Conservation (phyloP, 140 eudicot species). For the Ambrosia hybrid region DNA sequence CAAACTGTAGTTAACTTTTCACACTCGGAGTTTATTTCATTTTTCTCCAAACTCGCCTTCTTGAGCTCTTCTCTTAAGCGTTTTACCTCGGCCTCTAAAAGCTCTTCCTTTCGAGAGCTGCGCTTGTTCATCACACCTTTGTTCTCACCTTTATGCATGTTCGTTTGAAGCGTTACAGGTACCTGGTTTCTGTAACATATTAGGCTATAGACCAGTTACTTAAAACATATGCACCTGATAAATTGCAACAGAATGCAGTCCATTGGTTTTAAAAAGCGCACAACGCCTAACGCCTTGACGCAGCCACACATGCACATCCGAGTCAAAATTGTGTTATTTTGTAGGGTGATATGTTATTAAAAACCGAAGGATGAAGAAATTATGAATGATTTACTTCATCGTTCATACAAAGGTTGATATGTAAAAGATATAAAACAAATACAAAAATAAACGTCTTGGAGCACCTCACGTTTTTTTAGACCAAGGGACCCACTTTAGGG, state of each 20-base stretch:
- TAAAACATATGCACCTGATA: background rate
- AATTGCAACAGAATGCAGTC: background rate
- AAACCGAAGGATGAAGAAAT: too few species aligned
- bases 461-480: too few species aligned
- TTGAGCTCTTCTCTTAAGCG: constrained; percentile 61
- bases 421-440: too few species aligned
- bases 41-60: constrained; percentile 59
- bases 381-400: background rate
- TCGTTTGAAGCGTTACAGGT: background rate
- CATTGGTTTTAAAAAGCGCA: too few species aligned
- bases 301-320: too few species aligned
- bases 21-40: constrained; percentile 68
- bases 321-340: too few species aligned
- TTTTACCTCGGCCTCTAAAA: constrained; percentile 59
- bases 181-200: background rate
- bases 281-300: too few species aligned
- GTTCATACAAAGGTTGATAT: too few species aligned
- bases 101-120: constrained; percentile 39
- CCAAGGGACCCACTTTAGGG: too few species aligned
- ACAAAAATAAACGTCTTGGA: too few species aligned
- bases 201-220: background rate
- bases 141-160: background rate
- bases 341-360: too few species aligned
- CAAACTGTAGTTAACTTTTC: constrained; percentile 80
- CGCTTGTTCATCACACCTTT: background rate